Percentiles rank a stretch among this genome's conserved stretches.
Evolutionary conservation across 2,329 filamentous ascomycete genomes (phyloP).

Genomic region (Cordyceps javanica): DNA sequence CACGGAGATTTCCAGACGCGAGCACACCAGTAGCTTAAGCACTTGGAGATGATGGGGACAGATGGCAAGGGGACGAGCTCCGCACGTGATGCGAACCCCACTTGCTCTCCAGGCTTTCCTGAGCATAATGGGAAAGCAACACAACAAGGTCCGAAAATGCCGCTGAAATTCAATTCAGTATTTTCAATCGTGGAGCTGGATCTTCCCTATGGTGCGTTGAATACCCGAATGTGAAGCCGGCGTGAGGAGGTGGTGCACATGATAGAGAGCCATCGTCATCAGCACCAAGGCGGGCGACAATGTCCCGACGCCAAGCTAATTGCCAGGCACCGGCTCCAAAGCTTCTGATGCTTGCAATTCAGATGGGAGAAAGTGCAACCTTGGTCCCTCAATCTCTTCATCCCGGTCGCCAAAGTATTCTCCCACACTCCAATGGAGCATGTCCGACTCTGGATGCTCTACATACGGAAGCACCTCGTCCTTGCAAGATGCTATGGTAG

Average conservation of each 20-base stretch:
- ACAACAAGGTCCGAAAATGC: no score
- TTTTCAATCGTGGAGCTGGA: no score
- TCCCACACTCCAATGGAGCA: neutral
- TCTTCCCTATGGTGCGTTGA: no score
- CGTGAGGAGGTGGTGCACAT: no score
- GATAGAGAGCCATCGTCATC: neutral
- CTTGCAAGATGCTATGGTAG: neutral
- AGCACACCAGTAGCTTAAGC: neutral
- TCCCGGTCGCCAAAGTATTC: conserved; percentile 7
- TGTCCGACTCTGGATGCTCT: conserved; percentile 1
- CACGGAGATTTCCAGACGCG: neutral
- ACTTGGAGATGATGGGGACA: conserved; percentile 9
- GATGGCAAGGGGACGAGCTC: conserved; percentile 5
- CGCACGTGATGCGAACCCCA: conserved; percentile 11
- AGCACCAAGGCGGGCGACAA: neutral
- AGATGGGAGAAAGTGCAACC: conserved; percentile 5
- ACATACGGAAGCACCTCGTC: neutral
- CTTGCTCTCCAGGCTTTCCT: neutral
- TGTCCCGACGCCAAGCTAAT: neutral
- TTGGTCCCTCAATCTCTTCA: neutral
- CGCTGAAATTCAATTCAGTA: neutral
- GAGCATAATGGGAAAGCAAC: no score
- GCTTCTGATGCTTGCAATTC: neutral
- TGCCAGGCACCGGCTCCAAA: neutral
- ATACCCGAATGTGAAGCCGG: no score